Evolutionary conservation across 192 early-diverging fungal species (phyloP), one percentile per base, ranked within the genome.

Genomic region (Coemansia umbellata): DNA sequence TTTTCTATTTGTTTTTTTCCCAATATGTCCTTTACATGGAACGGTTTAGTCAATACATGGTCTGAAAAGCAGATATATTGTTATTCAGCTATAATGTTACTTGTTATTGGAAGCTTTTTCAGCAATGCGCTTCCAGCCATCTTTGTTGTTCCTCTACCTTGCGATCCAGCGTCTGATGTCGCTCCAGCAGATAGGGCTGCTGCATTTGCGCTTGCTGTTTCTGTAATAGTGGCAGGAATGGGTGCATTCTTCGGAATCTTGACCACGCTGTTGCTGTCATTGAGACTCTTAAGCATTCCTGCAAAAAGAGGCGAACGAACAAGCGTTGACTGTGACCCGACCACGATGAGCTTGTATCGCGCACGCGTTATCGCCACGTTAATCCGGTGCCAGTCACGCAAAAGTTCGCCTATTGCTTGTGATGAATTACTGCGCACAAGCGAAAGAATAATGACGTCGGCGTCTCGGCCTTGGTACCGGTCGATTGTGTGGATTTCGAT

Each of bases 361-460:
- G 94, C 93, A 10, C 95, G 78, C 8, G 94, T 97, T 28, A 98
- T 82, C 0, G 94, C 93, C 17, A 98, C 95, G 58, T 98, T 98
- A 55, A 97, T 78, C 11, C 95, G 81, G 19, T 86, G 78, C 92
- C 93, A 96, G 63, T 98, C 95, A 39, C 80, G 78, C 37, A 98
- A 56, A 18, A 98, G 68, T 27, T 93, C 88, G 19, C 95, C 94
- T 13, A 90, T 88, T 11, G 81, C 81, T 32, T 74, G 68, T 3
- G 76, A 60, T 2, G 48, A 18, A 64, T 98, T 98, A 47, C 87
- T 88, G 37, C 93, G 78, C 18, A 96, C 94, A 39, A 92, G 79
- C 7, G 91, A 94, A 3, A 98, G 80, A 14, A 98, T 62, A n/a
- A 97, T 85, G 45, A 88, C 87, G 4, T 89, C 85, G 61, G 94